These are phyloP conservation scores for Coniella vitis DNA, from an alignment of 2,329 filamentous ascomycete species.

Conservation along the genomic window DNA sequence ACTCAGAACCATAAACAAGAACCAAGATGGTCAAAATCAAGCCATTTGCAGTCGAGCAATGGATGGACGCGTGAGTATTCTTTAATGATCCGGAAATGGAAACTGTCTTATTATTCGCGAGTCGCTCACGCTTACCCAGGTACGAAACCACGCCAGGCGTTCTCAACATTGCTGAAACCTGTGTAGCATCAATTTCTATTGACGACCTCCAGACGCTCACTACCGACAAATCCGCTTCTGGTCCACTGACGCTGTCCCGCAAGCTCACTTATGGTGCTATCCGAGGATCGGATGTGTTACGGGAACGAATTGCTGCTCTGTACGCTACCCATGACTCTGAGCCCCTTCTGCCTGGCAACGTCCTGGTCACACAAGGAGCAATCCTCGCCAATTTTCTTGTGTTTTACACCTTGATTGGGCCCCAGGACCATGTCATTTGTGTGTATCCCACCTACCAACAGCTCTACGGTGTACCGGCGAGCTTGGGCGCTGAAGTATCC, in stretches of 20 bases:
- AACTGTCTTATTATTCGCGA: neutral
- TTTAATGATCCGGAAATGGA: too few relatives aligned
- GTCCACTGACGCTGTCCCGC: slow-evolving; percentile 44
- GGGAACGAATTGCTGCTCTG: slow-evolving; percentile 56
- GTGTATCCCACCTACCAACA: slow-evolving; percentile 86
- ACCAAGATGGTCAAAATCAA: slow-evolving; percentile 39
- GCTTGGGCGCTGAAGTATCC: slow-evolving; percentile 69
- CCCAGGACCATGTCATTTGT: slow-evolving; percentile 77
- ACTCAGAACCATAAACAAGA: too few relatives aligned
- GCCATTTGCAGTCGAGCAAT: slow-evolving; percentile 65
- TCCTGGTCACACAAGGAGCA: slow-evolving; percentile 72
- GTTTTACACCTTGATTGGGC: slow-evolving; percentile 64
- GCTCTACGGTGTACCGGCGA: slow-evolving; percentile 67
- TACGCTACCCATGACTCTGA: slow-evolving; percentile 52
- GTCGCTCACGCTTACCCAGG: slow-evolving; percentile 18
- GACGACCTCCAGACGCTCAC: slow-evolving; percentile 56
- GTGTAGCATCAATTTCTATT: slow-evolving; percentile 67
- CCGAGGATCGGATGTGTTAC: slow-evolving; percentile 56
- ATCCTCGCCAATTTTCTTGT: slow-evolving; percentile 81
- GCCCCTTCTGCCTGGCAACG: slow-evolving; percentile 46
- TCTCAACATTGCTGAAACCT: slow-evolving; percentile 74
- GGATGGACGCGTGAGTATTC: slow-evolving; percentile 44
- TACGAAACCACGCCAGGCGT: slow-evolving; percentile 50
- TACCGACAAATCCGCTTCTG: slow-evolving; percentile 39
- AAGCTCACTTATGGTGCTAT: slow-evolving; percentile 70